Evolutionary conservation across 345 rosid genomes (phyloP).

Genomic region (Ceriops tagal): DNA sequence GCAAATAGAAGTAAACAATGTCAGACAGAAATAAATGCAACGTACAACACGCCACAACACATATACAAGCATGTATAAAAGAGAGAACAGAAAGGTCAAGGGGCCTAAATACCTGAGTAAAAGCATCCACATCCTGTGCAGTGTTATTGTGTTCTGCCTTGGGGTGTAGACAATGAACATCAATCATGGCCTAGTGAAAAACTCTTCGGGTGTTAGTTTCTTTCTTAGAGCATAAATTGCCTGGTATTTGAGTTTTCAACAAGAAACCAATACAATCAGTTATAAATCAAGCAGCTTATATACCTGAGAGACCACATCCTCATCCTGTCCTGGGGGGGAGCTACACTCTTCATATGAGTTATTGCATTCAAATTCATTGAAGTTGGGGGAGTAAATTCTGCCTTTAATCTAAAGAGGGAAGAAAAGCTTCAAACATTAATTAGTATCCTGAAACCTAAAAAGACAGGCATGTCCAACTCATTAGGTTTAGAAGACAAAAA

Average conservation of each 20-base stretch:
- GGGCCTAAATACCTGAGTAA: constrained; percentile 14
- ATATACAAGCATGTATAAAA: neutral
- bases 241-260: neutral
- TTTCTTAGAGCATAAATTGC: neutral
- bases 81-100: neutral
- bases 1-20: neutral
- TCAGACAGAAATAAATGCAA: neutral
- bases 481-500: neutral
- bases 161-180: neutral
- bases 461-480: neutral
- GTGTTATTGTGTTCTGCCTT: constrained; percentile 13
- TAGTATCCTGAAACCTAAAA: neutral
- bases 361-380: constrained; percentile 12
- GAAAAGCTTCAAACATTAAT: constrained; percentile 4
- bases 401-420: constrained; percentile 15
- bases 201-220: neutral
- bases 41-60: neutral
- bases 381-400: constrained; percentile 11
- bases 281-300: neutral
- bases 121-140: constrained; percentile 13
- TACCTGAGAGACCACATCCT: constrained; percentile 20
- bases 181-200: neutral
- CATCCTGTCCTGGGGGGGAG: constrained; percentile 11
- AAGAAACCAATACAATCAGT: neutral
- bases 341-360: constrained; percentile 12